These are phyloP conservation scores for Talaromyces sp. DNA, from an alignment of 2,329 filamentous ascomycete genomes.

Conservation along the genomic window DNA sequence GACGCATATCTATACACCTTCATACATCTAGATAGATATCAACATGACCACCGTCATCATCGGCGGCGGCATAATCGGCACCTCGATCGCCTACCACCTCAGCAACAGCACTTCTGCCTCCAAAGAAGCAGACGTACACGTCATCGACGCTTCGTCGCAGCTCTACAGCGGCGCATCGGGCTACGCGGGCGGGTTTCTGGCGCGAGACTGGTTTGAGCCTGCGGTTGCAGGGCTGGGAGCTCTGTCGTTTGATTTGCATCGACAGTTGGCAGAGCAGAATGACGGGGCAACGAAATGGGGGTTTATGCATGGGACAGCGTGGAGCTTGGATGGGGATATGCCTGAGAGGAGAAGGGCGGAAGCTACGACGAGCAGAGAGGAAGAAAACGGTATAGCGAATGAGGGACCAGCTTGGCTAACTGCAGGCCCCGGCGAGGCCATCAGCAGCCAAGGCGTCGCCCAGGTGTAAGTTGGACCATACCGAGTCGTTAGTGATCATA, in stretches of 20 bases:
- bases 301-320: conserved; percentile 54
- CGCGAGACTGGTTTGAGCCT: conserved; percentile 65
- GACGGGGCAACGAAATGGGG: conserved; percentile 57
- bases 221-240: conserved; percentile 55
- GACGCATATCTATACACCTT: background rate
- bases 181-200: conserved; percentile 68
- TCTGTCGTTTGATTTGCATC: conserved; percentile 66
- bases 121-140: conserved; percentile 43
- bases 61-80: conserved; percentile 65
- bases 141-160: conserved; percentile 53
- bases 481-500: background rate
- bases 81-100: conserved; percentile 69
- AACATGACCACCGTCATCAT: conserved; percentile 57
- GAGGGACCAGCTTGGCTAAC: conserved; percentile 55
- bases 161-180: conserved; percentile 72
- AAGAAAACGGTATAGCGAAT: conserved; percentile 20
- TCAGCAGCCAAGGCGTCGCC: conserved; percentile 58
- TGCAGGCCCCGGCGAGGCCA: conserved; percentile 55
- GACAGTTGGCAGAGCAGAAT: conserved; percentile 55
- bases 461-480: conserved; percentile 53
- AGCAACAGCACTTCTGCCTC: conserved; percentile 34
- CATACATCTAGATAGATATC: conserved; percentile 12
- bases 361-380: conserved; percentile 37
- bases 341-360: conserved; percentile 41
- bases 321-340: conserved; percentile 47